phyloP scores from a whole-genome alignment of 352 stramenopile genomes.

The Phytopythium vexans region DNA sequence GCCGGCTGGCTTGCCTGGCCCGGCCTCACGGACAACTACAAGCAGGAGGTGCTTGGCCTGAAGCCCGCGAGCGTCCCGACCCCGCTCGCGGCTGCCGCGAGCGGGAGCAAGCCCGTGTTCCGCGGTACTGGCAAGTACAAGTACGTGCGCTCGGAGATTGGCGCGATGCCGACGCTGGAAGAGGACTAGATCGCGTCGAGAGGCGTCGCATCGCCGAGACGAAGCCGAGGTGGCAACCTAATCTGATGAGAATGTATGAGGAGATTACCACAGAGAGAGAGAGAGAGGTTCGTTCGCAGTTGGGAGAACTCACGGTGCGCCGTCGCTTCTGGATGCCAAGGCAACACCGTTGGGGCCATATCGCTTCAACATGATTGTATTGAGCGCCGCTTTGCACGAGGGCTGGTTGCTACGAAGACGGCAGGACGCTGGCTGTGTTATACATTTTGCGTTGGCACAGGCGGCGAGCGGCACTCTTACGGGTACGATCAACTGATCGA shows the following conservation, averaged over 20 bases:
- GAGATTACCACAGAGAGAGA: conserved; percentile 1
- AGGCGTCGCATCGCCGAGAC: neutral
- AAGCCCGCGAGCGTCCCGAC: conserved; percentile 21
- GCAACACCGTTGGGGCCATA: no score
- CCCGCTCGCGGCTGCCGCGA: conserved; percentile 17
- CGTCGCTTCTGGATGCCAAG: no score
- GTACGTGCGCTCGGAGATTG: conserved; percentile 68
- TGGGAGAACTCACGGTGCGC: no score
- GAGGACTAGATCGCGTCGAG: conserved; percentile 34
- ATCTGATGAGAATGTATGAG: conserved; percentile 16
- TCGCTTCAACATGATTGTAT: no score
- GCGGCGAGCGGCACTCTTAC: no score
- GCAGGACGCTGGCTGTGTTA: no score
- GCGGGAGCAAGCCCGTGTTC: conserved; percentile 33
- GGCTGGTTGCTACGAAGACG: no score
- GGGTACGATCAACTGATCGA: no score
- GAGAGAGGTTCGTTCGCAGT: neutral
- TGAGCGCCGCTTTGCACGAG: no score
- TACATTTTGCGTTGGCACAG: no score
- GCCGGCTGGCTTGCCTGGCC: conserved; percentile 74
- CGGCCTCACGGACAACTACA: conserved; percentile 63
- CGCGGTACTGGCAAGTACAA: conserved; percentile 72
- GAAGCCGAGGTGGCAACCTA: neutral
- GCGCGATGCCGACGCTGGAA: conserved; percentile 66
- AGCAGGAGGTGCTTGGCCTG: conserved; percentile 71